phyloP scores from a whole-genome alignment of 371 early-diverging fungal genomes.

The Syncephalastrum sp. region DNA sequence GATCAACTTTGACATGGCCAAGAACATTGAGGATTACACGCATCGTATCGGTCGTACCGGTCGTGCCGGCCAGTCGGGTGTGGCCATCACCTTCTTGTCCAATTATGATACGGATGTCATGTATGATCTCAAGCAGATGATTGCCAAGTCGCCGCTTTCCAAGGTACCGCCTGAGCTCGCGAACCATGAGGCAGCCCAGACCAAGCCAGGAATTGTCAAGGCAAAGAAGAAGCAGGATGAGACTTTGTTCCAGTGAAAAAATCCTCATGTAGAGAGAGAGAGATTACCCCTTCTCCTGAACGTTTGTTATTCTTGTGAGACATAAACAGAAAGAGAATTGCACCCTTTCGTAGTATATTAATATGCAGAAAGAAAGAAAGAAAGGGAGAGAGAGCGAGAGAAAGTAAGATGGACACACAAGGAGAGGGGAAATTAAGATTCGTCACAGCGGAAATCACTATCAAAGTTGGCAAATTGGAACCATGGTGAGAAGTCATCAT shows the following conservation, averaged over 20 bases:
- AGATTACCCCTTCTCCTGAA: not conserved
- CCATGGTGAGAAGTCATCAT: slow-evolving; percentile 16
- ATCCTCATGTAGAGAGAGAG: not conserved
- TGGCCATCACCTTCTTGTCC: slow-evolving; percentile 90
- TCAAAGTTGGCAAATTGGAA: slow-evolving; percentile 37
- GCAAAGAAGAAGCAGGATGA: slow-evolving; percentile 63
- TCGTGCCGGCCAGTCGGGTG: slow-evolving; percentile 94
- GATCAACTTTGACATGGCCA: slow-evolving; percentile 98
- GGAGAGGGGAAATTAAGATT: not conserved
- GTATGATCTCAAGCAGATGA: slow-evolving; percentile 87
- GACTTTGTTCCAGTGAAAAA: slow-evolving; percentile 48
- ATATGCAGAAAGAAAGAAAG: too few relatives aligned
- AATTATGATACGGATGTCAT: slow-evolving; percentile 85
- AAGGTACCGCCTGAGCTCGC: slow-evolving; percentile 86
- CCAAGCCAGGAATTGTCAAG: slow-evolving; percentile 57
- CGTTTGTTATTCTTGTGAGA: too few relatives aligned
- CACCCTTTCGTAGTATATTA: too few relatives aligned
- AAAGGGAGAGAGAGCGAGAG: too few relatives aligned
- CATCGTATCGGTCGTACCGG: slow-evolving; percentile 98
- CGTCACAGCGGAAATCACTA: slow-evolving; percentile 22
- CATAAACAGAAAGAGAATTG: too few relatives aligned
- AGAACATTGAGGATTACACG: slow-evolving; percentile 96
- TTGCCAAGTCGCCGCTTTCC: slow-evolving; percentile 78
- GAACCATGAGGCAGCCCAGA: slow-evolving; percentile 83
- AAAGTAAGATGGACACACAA: too few relatives aligned